A percentile compares a stretch with the other conserved stretches of the same genome.
Conservation (phyloP, 2,329 filamentous ascomycete genomes). For the Scedosporium boydii region DNA sequence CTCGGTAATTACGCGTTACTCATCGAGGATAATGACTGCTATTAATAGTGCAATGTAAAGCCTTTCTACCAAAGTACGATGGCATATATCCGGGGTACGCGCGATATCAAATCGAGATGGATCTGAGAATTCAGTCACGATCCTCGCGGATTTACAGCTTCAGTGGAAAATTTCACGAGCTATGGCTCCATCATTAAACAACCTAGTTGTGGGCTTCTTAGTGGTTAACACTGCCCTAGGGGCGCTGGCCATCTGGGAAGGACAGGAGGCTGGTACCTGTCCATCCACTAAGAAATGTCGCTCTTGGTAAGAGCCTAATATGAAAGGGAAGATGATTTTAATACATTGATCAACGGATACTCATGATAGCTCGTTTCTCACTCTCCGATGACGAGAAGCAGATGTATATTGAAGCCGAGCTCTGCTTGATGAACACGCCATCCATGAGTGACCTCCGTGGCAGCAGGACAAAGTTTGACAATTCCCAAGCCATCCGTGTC, state of each 20-base stretch:
- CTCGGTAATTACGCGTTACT: not conserved
- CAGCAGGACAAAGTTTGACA: not conserved
- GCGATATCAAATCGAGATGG: not conserved
- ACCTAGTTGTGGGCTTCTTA: not conserved
- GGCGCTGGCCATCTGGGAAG: not conserved
- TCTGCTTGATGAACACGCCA: not conserved
- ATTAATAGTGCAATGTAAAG: not conserved
- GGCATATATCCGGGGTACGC: too few relatives aligned
- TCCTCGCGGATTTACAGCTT: too few relatives aligned
- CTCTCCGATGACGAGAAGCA: not conserved
- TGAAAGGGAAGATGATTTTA: too few relatives aligned
- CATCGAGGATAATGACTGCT: not conserved
- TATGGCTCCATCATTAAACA: not conserved
- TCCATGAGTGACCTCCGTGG: not conserved
- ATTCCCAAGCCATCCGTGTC: not conserved
- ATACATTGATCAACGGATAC: too few relatives aligned
- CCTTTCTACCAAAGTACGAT: not conserved
- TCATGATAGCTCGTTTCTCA: not conserved
- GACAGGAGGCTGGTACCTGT: not conserved
- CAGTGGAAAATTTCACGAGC: not conserved
- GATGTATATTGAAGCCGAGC: not conserved
- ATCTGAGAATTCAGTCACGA: not conserved
- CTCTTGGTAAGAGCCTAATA: not conserved
- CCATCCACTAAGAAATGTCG: not conserved
- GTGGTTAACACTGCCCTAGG: not conserved